Base-by-base conservation (phyloP, 2,329 filamentous ascomycete genomes). In the Blastomyces emzantsi region DNA sequence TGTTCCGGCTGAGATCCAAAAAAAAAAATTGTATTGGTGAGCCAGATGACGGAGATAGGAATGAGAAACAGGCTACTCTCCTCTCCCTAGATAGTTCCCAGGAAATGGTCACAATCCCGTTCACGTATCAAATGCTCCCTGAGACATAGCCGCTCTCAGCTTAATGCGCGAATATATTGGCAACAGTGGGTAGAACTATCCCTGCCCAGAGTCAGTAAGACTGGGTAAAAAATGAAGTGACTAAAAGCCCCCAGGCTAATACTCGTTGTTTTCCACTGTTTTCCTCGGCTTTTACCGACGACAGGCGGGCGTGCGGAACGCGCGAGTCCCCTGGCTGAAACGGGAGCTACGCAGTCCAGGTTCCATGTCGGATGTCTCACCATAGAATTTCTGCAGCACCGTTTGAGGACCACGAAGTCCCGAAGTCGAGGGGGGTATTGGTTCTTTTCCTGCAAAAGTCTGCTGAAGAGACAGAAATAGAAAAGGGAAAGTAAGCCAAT, bases 351-450 rank as follows among this genome's bases (percentile, higher is more conserved):
- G 19, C 2, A 19, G 41, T 7, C 41, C 41, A 19, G 41, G 52
- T 36, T 55, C 52, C 52, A 36, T 55, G 52, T 55, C 28, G 17
- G 25, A 55, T 55, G 52, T 55, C 52, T 55, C 52, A 55, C 28
- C 3, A 36, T 36, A 19, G 41, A 36, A 36, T 6, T 45, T 19
- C 7, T 51, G 52, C 52, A 55, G 52, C 52, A 28, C 28, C 17
- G 28, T 55, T 55, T 54, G 6, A 51, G 28, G 9, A 17, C 17
- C 52, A 55, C 5, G 28, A 55, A 11, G 7, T 55, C 19, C 52
- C 52, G 28, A 30, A 30, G 28, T 30, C 28, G 28, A 36, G 19
- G 52, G 8, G 19, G 52, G 8, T 36, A 55, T 55, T 30, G 15
- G 52, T 19, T 28, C 52, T 33, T 55, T 36, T 30, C 19, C 52